Conservation (phyloP, 2,329 filamentous ascomycete genomes). For the Rhinocladiella similis region DNA sequence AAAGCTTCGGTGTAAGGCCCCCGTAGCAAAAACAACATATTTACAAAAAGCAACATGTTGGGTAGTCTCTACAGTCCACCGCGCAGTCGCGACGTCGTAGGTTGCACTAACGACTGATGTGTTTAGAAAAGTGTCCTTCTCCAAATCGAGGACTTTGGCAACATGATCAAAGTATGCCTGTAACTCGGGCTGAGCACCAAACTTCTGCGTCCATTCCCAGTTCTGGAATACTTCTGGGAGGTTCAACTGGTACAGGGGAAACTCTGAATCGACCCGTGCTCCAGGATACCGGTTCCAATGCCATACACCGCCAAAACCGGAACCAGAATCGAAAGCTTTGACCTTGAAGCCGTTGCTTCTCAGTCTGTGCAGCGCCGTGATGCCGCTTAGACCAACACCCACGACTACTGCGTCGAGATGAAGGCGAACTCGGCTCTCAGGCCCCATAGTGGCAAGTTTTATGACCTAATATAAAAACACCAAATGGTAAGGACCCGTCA, state of each 20-base stretch:
- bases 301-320: conserved; percentile 45
- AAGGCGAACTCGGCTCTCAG: no score
- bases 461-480: no score
- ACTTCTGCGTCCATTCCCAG: conserved; percentile 48
- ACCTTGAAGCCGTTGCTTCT: conserved; percentile 35
- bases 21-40: no score
- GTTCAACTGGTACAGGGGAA: conserved; percentile 56
- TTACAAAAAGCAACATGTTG: no score
- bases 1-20: no score
- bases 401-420: conserved; percentile 27
- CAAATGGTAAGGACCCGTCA: no score
- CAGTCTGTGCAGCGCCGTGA: conserved; percentile 32
- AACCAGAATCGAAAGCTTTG: conserved; percentile 38
- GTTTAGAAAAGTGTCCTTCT: conserved; percentile 38
- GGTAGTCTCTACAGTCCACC: no score
- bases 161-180: conserved; percentile 44
- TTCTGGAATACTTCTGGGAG: conserved; percentile 49
- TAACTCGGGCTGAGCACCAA: conserved; percentile 41
- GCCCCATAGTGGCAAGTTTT: no score
- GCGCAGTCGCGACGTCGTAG: no score
- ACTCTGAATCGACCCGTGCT: conserved; percentile 54
- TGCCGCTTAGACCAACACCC: conserved; percentile 26
- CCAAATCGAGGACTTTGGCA: conserved; percentile 40
- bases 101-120: conserved; percentile 37
- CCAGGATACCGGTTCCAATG: conserved; percentile 73